Evolutionary conservation across 2,329 filamentous ascomycete species (phyloP).

Genomic region (Dactylellina parvicollis): DNA sequence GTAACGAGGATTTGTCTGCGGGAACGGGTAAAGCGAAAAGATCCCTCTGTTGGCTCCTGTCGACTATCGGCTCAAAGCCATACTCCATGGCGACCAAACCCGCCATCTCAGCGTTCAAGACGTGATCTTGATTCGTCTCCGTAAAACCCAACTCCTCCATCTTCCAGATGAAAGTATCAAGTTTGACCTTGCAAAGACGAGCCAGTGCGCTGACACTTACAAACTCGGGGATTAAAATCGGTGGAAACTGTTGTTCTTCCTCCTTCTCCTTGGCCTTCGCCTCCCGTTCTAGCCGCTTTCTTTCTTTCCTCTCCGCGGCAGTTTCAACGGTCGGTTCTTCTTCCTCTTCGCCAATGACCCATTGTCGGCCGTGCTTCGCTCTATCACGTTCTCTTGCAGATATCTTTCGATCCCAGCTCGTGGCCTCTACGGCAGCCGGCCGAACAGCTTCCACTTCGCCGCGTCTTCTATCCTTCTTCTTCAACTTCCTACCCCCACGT

Average conservation of each 20-base stretch:
- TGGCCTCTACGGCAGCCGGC: conserved; percentile 6
- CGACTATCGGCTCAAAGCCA: conserved; percentile 84
- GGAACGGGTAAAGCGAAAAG: conserved; percentile 75
- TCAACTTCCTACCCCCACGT: conserved; percentile 23
- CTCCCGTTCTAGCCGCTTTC: conserved; percentile 64
- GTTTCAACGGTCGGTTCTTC: conserved; percentile 59
- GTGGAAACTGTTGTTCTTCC: conserved; percentile 65
- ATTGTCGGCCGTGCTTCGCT: conserved; percentile 39
- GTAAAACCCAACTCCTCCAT: conserved; percentile 90
- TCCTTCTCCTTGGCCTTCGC: conserved; percentile 61
- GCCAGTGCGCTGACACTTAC: conserved; percentile 89
- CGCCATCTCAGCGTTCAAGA: conserved; percentile 90
- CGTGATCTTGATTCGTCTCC: conserved; percentile 80
- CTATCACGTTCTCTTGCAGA: conserved; percentile 45
- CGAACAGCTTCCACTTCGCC: conserved; percentile 44
- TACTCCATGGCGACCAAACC: conserved; percentile 91
- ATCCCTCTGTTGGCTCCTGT: conserved; percentile 73
- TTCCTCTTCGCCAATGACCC: conserved; percentile 57
- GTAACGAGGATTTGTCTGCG: conserved; percentile 74
- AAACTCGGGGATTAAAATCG: conserved; percentile 85
- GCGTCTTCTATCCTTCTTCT: conserved; percentile 51
- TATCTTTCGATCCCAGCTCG: conserved; percentile 30
- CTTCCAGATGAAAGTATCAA: conserved; percentile 76
- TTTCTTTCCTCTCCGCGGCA: conserved; percentile 60
- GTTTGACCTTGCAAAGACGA: conserved; percentile 75